Evolutionary conservation across 768 basidiomycete genomes (phyloP).

Genomic region (Rhodotorula kratochvilovae): DNA sequence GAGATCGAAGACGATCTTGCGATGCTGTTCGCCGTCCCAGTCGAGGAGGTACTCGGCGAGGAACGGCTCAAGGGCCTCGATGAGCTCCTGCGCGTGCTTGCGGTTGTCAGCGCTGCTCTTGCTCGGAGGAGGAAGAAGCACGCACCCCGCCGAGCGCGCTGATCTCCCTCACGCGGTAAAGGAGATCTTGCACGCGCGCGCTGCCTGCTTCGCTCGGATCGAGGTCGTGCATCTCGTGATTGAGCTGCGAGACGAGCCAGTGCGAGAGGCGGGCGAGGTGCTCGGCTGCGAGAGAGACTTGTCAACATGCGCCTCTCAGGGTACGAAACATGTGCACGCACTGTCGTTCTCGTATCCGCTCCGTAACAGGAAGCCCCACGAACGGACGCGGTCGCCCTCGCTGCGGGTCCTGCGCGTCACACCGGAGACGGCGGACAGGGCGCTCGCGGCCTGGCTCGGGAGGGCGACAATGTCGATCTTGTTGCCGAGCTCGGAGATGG

Average conservation of each 20-base stretch:
- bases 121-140: neutral
- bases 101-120: neutral
- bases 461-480: neutral
- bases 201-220: neutral
- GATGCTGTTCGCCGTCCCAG: slow-evolving; percentile 11
- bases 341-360: neutral
- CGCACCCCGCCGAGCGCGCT: slow-evolving; percentile 21
- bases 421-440: neutral
- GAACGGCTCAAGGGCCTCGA: neutral
- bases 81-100: slow-evolving; percentile 11
- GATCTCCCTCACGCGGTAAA: neutral
- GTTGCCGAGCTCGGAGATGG: neutral
- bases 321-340: neutral
- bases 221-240: slow-evolving; percentile 1
- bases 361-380: neutral
- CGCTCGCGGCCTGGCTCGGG: slow-evolving; percentile 6
- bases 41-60: neutral
- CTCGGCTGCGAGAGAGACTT: neutral
- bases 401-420: neutral
- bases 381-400: neutral
- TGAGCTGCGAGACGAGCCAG: slow-evolving; percentile 3
- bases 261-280: neutral
- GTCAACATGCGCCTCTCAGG: neutral
- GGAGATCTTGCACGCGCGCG: neutral
- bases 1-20: neutral